A percentile compares a stretch with the other conserved stretches of the same genome.
phyloP scores from a whole-genome alignment of 1,284 basidiomycete species.

The Irpex lacteus region DNA sequence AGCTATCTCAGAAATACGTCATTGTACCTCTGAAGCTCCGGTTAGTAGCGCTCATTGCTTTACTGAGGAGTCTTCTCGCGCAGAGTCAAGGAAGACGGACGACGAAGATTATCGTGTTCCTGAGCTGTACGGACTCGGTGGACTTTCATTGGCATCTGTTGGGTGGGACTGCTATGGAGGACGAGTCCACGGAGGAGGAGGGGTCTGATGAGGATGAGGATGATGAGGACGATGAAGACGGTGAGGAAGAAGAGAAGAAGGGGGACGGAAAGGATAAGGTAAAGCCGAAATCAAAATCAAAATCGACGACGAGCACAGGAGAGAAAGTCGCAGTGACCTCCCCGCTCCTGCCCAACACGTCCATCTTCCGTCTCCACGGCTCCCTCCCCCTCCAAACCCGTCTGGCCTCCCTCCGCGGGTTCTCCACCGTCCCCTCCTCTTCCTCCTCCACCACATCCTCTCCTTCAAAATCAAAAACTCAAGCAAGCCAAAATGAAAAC shows the following conservation, averaged over 20 bases:
- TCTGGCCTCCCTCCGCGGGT: constrained; percentile 79
- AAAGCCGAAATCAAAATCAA: constrained; percentile 11
- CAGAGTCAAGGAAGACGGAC: constrained; percentile 49
- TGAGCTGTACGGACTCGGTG: constrained; percentile 96
- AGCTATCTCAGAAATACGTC: constrained; percentile 92
- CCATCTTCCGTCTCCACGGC: constrained; percentile 93
- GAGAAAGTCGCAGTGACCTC: constrained; percentile 61
- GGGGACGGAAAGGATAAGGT: constrained; percentile 16
- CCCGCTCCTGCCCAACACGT: constrained; percentile 76
- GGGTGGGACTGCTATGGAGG: constrained; percentile 74
- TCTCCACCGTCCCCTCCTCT: constrained; percentile 51
- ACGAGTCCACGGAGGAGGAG: constrained; percentile 22
- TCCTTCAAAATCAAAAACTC: constrained; percentile 20
- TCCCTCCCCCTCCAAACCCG: constrained; percentile 84
- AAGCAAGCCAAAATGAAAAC: constrained; percentile 29
- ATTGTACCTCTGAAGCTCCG: constrained; percentile 93
- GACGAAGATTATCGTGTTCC: constrained; percentile 87
- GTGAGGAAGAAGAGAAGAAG: constrained; percentile 26
- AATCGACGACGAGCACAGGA: constrained; percentile 18
- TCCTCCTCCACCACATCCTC: constrained; percentile 20
- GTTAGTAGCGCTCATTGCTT: constrained; percentile 86
- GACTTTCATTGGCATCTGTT: constrained; percentile 96
- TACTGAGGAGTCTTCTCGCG: constrained; percentile 75
- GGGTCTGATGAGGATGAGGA: neutral
- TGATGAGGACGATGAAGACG: constrained; percentile 1